Conservation (phyloP, 129 eudicot species). For the Helichrysum umbraculigerum region DNA sequence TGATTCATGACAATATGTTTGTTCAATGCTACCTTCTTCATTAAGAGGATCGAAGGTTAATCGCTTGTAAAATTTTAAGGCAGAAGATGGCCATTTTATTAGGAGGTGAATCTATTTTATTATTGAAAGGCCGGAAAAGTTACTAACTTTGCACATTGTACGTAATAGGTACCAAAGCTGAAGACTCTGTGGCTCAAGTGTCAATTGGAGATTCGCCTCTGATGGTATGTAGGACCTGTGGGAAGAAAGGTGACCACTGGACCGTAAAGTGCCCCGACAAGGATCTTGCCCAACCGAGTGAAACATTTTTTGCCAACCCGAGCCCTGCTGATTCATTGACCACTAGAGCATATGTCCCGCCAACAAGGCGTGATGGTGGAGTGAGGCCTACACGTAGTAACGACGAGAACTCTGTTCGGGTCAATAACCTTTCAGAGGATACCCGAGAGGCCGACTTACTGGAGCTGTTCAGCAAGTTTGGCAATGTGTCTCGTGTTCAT, state of each 20-base stretch:
- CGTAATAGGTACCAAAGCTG: conserved; percentile 63
- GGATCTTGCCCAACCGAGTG: conserved; percentile 62
- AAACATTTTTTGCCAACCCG: conserved; percentile 51
- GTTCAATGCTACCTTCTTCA: too few relatives aligned
- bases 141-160: neutral
- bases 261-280: conserved; percentile 82
- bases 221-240: conserved; percentile 80
- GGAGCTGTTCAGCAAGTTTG: conserved; percentile 78
- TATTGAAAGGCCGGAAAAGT: too few relatives aligned
- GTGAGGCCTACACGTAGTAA: conserved; percentile 53
- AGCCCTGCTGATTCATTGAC: conserved; percentile 36
- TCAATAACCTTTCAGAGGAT: conserved; percentile 78
- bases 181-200: conserved; percentile 54
- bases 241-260: conserved; percentile 93
- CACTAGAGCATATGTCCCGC: conserved; percentile 64
- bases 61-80: too few relatives aligned
- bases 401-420: conserved; percentile 85
- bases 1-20: too few relatives aligned
- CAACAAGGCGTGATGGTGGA: conserved; percentile 67
- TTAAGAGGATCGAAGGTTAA: too few relatives aligned
- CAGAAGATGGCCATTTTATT: too few relatives aligned
- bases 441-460: conserved; percentile 77
- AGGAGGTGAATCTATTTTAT: too few relatives aligned
- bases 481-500: conserved; percentile 62
- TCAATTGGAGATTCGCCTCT: conserved; percentile 45